Evolutionary conservation across 352 stramenopile genomes (phyloP).

Genomic region (Phytophthora uliginosa): DNA sequence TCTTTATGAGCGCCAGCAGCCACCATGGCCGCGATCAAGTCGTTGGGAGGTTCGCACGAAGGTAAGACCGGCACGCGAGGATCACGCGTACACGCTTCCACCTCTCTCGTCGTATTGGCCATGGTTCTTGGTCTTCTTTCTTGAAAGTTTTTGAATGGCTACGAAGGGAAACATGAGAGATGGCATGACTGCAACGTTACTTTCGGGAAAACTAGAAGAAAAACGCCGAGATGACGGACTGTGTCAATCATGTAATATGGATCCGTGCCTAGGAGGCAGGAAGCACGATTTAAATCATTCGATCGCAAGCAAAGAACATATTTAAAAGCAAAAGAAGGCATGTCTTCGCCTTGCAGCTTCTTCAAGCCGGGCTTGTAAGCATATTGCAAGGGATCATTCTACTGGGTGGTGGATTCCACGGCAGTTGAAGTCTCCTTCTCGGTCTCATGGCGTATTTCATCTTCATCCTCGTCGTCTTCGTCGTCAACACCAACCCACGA

Average conservation of each 20-base stretch:
- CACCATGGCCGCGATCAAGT: conserved; percentile 9
- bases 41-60: neutral
- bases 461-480: conserved; percentile 37
- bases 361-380: neutral
- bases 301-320: conserved; percentile 35
- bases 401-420: neutral
- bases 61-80: neutral
- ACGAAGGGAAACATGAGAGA: no score
- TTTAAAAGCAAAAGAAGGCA: conserved; percentile 44
- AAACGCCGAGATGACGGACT: no score
- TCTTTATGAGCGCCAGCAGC: conserved; percentile 3
- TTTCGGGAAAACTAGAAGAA: no score
- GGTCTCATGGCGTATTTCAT: conserved; percentile 3
- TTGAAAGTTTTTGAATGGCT: no score
- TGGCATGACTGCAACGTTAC: no score
- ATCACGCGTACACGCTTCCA: neutral
- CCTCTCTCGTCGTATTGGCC: no score
- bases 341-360: conserved; percentile 28
- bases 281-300: conserved; percentile 7
- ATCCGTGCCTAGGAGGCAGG: conserved; percentile 7
- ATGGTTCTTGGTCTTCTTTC: no score
- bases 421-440: conserved; percentile 11
- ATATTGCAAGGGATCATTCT: neutral
- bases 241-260: conserved; percentile 28
- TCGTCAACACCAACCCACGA: conserved; percentile 85